These are phyloP conservation scores for Myxozyma melibiosi DNA, from an alignment of 805 yeast genomes.

Conservation along the genomic window DNA sequence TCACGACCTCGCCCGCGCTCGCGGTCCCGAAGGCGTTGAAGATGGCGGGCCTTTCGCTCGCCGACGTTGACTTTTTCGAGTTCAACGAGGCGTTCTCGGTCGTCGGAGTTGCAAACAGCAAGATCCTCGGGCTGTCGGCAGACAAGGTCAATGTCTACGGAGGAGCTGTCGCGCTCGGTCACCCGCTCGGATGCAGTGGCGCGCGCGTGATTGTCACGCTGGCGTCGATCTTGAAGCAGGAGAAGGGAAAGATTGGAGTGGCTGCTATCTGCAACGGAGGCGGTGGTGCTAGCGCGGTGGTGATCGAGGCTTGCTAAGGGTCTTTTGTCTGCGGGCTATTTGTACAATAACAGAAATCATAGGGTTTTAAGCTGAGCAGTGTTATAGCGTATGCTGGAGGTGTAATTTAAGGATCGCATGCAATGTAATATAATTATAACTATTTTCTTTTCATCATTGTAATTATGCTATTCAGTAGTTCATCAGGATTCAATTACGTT, in stretches of 20 bases:
- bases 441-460: too few relatives aligned
- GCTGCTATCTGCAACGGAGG: slow-evolving; percentile 99
- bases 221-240: slow-evolving; percentile 77
- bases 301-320: slow-evolving; percentile 49
- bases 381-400: too few relatives aligned
- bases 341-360: too few relatives aligned
- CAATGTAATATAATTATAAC: too few relatives aligned
- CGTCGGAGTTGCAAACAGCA: slow-evolving; percentile 88
- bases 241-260: slow-evolving; percentile 83
- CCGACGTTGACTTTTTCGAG: slow-evolving; percentile 86
- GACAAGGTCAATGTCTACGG: slow-evolving; percentile 87
- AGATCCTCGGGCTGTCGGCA: slow-evolving; percentile 51
- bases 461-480: too few relatives aligned
- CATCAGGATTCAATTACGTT: too few relatives aligned
- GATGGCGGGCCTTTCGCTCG: slow-evolving; percentile 68
- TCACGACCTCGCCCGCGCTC: slow-evolving; percentile 92
- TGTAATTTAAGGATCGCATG: too few relatives aligned
- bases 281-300: slow-evolving; percentile 96
- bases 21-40: slow-evolving; percentile 96
- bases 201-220: slow-evolving; percentile 91
- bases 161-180: slow-evolving; percentile 96
- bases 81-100: slow-evolving; percentile 98
- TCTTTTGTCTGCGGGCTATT: neutral
- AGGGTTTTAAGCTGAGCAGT: too few relatives aligned
- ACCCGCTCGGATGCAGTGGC: slow-evolving; percentile 95